Evolutionary conservation across 495 filamentous ascomycete genomes (phyloP).

Genomic region (Penicillium salamii): DNA sequence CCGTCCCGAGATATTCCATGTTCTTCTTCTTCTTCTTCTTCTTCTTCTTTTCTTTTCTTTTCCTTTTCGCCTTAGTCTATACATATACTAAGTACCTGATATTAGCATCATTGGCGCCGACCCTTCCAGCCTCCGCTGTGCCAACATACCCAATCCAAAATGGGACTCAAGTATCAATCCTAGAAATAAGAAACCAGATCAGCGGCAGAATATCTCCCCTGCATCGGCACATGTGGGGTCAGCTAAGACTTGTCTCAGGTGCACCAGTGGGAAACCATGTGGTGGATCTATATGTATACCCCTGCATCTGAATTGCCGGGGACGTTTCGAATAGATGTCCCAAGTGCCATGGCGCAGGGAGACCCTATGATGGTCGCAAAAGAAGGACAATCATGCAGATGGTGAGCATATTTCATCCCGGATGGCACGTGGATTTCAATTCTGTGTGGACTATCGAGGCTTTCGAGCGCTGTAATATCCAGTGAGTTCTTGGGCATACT

Average conservation of each 20-base stretch:
- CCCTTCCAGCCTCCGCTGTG: slow-evolving; percentile 80
- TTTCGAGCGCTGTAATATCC: slow-evolving; percentile 72
- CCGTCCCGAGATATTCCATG: no score
- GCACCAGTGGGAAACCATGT: slow-evolving; percentile 40
- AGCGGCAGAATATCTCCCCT: slow-evolving; percentile 66
- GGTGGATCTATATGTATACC: slow-evolving; percentile 42
- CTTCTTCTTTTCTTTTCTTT: no score
- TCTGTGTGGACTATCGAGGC: slow-evolving; percentile 77
- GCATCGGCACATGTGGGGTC: background rate
- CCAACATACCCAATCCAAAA: slow-evolving; percentile 75
- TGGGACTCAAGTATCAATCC: slow-evolving; percentile 77
- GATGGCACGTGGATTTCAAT: slow-evolving; percentile 56
- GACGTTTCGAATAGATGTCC: slow-evolving; percentile 56
- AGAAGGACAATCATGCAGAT: slow-evolving; percentile 57
- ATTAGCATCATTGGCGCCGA: slow-evolving; percentile 85
- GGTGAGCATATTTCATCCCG: slow-evolving; percentile 57
- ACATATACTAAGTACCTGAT: slow-evolving; percentile 41
- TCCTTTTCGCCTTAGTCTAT: no score
- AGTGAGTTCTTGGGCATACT: slow-evolving; percentile 74
- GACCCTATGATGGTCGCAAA: no score
- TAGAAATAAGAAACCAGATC: slow-evolving; percentile 80
- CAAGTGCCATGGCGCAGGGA: slow-evolving; percentile 86
- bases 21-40: no score
- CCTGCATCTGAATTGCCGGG: background rate
- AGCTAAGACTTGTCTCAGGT: slow-evolving; percentile 26